Percentiles rank a stretch among this genome's conserved stretches.
Conservation (phyloP, 345 rosid species). For the Populus pruinosa region DNA sequence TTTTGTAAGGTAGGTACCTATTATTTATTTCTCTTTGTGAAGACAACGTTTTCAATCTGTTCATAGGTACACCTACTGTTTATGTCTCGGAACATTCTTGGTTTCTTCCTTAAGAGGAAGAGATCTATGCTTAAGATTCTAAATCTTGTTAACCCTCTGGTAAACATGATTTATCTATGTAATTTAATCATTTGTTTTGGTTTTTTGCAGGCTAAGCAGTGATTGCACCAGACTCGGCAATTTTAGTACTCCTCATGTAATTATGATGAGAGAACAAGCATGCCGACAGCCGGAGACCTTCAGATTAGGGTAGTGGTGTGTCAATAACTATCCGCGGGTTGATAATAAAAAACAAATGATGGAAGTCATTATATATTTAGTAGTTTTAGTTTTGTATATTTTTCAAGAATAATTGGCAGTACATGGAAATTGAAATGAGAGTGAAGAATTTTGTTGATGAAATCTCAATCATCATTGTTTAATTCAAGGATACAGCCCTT, state of each 20-base stretch:
- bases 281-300: not conserved
- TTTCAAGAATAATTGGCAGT: too few relatives aligned
- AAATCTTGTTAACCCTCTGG: not conserved
- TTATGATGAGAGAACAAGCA: not conserved
- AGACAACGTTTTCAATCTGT: not conserved
- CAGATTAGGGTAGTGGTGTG: not conserved
- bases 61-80: not conserved
- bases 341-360: not conserved
- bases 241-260: not conserved
- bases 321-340: not conserved
- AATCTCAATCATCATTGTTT: too few relatives aligned
- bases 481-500: too few relatives aligned
- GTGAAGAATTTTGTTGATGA: too few relatives aligned
- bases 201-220: constrained; percentile 24
- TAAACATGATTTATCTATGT: not conserved
- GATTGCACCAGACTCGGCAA: not conserved
- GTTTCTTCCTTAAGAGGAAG: not conserved
- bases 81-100: constrained; percentile 8
- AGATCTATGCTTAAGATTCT: not conserved
- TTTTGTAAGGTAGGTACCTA: not conserved
- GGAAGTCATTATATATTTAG: not conserved
- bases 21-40: not conserved
- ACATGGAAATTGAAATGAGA: too few relatives aligned
- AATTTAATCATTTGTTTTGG: not conserved
- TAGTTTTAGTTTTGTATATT: not conserved